Evolutionary conservation across 176 grass and related monocot genomes (phyloP).

Genomic region (Lolium rigidum): DNA sequence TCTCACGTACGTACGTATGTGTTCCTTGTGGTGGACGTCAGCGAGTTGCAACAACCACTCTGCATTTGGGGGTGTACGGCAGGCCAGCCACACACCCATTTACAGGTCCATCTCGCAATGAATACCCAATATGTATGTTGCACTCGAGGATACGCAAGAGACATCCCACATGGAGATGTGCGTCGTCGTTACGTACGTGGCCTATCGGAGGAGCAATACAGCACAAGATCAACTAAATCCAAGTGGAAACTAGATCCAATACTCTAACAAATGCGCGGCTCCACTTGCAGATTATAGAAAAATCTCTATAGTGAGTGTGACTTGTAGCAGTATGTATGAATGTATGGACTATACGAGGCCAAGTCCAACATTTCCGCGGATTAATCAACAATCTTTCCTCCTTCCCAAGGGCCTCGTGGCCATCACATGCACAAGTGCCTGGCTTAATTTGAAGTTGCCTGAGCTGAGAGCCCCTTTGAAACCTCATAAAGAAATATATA

Average conservation of each 20-base stretch:
- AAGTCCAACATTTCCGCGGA: constrained; percentile 31
- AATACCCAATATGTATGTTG: constrained; percentile 19
- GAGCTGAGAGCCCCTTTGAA: not conserved
- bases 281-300: not conserved
- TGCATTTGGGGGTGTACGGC: constrained; percentile 33
- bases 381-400: not conserved
- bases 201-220: not conserved
- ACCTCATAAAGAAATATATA: not conserved
- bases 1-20: not conserved
- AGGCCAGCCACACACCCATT: not conserved
- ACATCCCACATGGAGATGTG: constrained; percentile 35
- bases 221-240: not conserved
- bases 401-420: constrained; percentile 20
- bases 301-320: not conserved
- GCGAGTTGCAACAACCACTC: constrained; percentile 19
- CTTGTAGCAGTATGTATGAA: not conserved
- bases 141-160: constrained; percentile 6
- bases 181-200: constrained; percentile 14
- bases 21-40: constrained; percentile 13
- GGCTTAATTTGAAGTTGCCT: not conserved
- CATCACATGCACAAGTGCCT: constrained; percentile 28
- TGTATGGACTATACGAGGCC: constrained; percentile 18
- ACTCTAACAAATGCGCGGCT: not conserved
- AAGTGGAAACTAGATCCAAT: not conserved
- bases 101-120: not conserved